Evolutionary conservation across 176 grass and related monocot species (phyloP), one percentile per base, ranked within the genome.

Genomic region (Oryza brachyantha): DNA sequence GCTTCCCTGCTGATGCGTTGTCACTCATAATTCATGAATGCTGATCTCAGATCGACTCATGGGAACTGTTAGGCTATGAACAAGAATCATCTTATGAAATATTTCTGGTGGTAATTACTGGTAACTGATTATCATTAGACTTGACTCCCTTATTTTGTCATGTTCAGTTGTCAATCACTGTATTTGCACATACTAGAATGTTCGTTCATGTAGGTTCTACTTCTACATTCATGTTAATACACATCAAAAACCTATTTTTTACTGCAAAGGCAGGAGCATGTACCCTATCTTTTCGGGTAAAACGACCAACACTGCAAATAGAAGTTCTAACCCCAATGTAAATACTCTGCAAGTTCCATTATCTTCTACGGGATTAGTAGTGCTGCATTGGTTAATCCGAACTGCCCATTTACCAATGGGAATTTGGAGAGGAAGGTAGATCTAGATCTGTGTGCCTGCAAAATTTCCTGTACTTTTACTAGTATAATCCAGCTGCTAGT

Each of bases 371-470:
- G 82, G 82, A 81, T 89, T 61, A 16, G 87, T 71, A 89, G 50
- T 69, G 37, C 45, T 46, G 65, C 71, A 76, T 73, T 77, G 87
- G 70, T 84, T 38, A 65, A 76, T 76, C 58, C 46, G 76, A 80
- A 43, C 36, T 81, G 81, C 82, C 36, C 87, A 84, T 89, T 89
- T 89, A 85, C 77, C 82, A 37, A 89, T 66, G 72, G 82, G 87
- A 89, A 85, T 85, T 89, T 85, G 79, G 79, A 83, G 62, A 36
- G 35, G 79, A 78, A 79, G 88, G 79, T 90, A 90, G 88, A 90
- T 90, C 83, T 90, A 90, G 79, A 90, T 90, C 79, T 69, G 79
- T 13, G 67, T 68, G 78, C 79, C 88, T 83, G 87, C 77, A 89
- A 89, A 89, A 89, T 89, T 89, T 81, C 36, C 72, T 76, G 64